Conservation (phyloP, 768 basidiomycete genomes). For the Naganishia vaughanmartiniae region DNA sequence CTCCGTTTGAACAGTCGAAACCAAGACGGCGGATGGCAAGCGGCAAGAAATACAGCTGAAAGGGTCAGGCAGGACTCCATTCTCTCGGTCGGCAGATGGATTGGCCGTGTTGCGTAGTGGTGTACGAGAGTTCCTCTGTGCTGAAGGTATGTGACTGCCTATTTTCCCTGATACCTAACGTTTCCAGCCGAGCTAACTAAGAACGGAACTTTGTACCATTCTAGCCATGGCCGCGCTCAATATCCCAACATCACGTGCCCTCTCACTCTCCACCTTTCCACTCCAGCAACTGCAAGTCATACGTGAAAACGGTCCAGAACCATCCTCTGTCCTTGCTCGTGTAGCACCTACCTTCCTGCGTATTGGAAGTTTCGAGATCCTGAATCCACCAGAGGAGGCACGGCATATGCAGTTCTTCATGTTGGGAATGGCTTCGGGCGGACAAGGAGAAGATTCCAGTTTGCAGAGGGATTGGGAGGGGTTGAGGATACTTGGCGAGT, state of each 20-base stretch:
- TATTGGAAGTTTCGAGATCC: conserved; percentile 83
- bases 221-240: conserved; percentile 71
- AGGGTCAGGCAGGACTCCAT: conserved; percentile 89
- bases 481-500: conserved; percentile 70
- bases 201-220: background rate
- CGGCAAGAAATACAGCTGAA: conserved; percentile 87
- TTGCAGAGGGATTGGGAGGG: conserved; percentile 65
- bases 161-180: background rate
- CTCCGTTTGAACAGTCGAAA: conserved; percentile 62
- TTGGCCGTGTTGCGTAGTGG: conserved; percentile 92
- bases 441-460: conserved; percentile 51
- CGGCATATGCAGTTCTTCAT: conserved; percentile 54
- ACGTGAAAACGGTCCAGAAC: conserved; percentile 67
- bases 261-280: conserved; percentile 65
- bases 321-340: conserved; percentile 71
- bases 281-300: conserved; percentile 70
- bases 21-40: conserved; percentile 64
- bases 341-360: conserved; percentile 87
- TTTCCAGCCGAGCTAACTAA: conserved; percentile 54
- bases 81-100: conserved; percentile 87
- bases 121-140: conserved; percentile 86
- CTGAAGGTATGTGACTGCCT: conserved; percentile 62
- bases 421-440: conserved; percentile 33
- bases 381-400: conserved; percentile 64
- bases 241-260: conserved; percentile 81